Evolutionary conservation across 768 basidiomycete species (phyloP).

Genomic region (Candolleomyces aberdarensis): DNA sequence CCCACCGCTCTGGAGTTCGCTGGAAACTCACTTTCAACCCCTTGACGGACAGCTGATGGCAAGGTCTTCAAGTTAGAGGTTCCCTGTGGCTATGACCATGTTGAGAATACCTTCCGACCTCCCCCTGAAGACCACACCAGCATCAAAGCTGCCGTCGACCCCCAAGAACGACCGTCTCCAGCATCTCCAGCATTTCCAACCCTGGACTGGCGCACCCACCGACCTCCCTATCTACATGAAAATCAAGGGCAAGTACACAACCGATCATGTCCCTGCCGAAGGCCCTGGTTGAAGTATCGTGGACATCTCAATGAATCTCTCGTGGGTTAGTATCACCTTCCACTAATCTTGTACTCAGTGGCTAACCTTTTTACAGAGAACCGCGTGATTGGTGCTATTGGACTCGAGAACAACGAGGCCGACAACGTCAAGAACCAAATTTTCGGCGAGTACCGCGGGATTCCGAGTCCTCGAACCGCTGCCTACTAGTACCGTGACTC

Average conservation of each 20-base stretch:
- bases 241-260: constrained; percentile 99
- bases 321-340: too few species aligned
- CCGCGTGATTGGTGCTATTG: constrained; percentile 97
- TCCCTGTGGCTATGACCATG: constrained; percentile 93
- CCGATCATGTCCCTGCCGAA: constrained; percentile 95
- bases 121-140: constrained; percentile 84
- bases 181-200: constrained; percentile 85
- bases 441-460: constrained; percentile 80
- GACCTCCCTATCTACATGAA: constrained; percentile 96
- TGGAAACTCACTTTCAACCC: constrained; percentile 94
- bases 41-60: constrained; percentile 81
- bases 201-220: constrained; percentile 89
- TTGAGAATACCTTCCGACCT: constrained; percentile 92
- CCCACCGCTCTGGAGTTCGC: constrained; percentile 97
- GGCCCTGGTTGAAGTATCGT: constrained; percentile 99
- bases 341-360: neutral
- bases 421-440: constrained; percentile 93
- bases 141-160: constrained; percentile 74
- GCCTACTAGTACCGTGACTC: constrained; percentile 84
- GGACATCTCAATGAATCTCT: constrained; percentile 62
- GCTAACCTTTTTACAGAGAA: constrained; percentile 56
- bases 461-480: constrained; percentile 67
- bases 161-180: constrained; percentile 86
- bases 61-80: constrained; percentile 95
- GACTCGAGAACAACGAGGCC: constrained; percentile 90